Percentiles rank a stretch among this genome's conserved stretches.
Evolutionary conservation across 2,329 filamentous ascomycete species (phyloP).

Genomic region (Cercospora janseana): DNA sequence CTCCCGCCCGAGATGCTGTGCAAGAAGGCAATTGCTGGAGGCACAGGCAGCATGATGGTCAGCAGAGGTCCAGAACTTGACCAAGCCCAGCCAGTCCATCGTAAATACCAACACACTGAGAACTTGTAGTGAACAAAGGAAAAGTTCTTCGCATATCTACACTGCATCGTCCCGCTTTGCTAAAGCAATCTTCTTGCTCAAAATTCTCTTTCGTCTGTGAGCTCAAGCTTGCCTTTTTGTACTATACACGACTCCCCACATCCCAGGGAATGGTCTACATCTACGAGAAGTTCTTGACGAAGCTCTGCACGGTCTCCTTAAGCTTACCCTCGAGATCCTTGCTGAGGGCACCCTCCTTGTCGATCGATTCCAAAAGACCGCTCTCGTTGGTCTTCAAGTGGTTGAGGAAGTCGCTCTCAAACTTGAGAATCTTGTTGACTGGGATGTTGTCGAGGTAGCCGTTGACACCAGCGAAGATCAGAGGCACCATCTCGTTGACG

Average conservation of each 20-base stretch:
- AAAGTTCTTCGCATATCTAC: conserved; percentile 34
- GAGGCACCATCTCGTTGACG: conserved; percentile 99
- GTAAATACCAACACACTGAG: background rate
- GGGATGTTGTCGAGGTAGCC: conserved; percentile 86
- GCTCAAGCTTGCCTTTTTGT: conserved; percentile 34
- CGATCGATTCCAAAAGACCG: conserved; percentile 79
- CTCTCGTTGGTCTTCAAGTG: conserved; percentile 90
- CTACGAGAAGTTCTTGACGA: conserved; percentile 88
- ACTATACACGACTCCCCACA: conserved; percentile 36
- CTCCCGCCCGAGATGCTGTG: background rate
- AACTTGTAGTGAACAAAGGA: conserved; percentile 25
- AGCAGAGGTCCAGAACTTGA: no score
- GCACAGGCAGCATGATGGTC: no score
- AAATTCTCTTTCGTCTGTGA: conserved; percentile 23
- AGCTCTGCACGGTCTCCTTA: conserved; percentile 70
- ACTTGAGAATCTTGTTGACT: conserved; percentile 84
- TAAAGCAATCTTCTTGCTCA: conserved; percentile 16
- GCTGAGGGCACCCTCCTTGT: conserved; percentile 93
- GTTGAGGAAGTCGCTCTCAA: conserved; percentile 91
- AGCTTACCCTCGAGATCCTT: conserved; percentile 86
- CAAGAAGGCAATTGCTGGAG: no score
- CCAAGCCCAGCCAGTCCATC: no score
- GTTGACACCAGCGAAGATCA: conserved; percentile 99
- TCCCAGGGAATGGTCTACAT: conserved; percentile 22
- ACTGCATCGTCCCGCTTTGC: conserved; percentile 24